These are phyloP conservation scores for Fusarium secorum DNA, from an alignment of 2,329 filamentous ascomycete genomes.

Conservation along the genomic window DNA sequence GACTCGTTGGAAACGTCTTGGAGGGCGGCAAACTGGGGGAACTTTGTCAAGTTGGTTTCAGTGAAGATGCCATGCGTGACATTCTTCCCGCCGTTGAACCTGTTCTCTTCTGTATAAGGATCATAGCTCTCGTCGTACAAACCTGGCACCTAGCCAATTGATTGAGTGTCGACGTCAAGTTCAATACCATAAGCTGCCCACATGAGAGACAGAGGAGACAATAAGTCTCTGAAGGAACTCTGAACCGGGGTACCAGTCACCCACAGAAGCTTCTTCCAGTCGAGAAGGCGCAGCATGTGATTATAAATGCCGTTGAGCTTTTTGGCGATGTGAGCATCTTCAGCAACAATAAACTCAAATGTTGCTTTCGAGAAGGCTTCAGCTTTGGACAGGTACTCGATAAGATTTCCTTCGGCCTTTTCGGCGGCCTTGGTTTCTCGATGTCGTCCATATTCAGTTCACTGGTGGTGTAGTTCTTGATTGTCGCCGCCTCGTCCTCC, in stretches of 20 bases:
- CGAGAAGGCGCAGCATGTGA: not conserved
- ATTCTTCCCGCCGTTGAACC: too few species aligned
- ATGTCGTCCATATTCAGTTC: not conserved
- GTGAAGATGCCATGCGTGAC: accelerated
- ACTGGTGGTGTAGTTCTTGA: accelerated
- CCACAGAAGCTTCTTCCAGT: accelerated
- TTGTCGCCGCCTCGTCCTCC: not conserved
- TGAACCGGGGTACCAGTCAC: not conserved
- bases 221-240: accelerated
- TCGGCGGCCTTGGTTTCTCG: not conserved
- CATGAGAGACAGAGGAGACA: not conserved
- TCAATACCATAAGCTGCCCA: not conserved
- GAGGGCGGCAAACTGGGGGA: accelerated
- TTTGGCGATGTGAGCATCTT: not conserved
- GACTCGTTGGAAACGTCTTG: not conserved
- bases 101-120: not conserved
- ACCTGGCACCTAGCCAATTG: not conserved
- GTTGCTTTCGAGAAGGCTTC: not conserved
- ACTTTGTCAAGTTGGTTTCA: accelerated
- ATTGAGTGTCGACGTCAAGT: not conserved
- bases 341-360: not conserved
- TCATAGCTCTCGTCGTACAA: not conserved
- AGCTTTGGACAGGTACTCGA: not conserved
- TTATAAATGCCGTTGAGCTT: not conserved
- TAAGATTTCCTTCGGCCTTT: not conserved